Conservation (phyloP, 441 rosid genomes). For the Codiaeum variegatum region DNA sequence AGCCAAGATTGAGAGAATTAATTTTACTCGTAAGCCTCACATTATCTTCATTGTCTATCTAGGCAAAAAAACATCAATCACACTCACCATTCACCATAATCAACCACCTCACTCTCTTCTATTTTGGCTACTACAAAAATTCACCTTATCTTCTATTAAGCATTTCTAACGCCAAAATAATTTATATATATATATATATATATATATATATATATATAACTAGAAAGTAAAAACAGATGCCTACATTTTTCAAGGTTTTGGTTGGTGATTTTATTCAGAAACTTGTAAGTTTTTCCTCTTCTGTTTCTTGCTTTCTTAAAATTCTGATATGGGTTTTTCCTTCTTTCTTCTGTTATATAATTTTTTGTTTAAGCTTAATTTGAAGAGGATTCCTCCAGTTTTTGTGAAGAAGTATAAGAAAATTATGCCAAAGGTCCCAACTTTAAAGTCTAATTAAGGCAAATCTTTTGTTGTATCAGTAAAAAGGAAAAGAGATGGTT, state of each 20-base stretch:
- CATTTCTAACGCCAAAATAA: background rate
- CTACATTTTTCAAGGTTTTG: slow-evolving; percentile 17
- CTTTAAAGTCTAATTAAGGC: background rate
- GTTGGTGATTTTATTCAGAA: background rate
- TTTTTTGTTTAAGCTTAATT: background rate
- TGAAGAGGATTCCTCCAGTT: slow-evolving; percentile 8
- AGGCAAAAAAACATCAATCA: too few relatives aligned
- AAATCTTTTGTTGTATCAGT: background rate
- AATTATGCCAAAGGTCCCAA: background rate
- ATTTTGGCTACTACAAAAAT: background rate
- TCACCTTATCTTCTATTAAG: background rate
- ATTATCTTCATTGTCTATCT: too few relatives aligned
- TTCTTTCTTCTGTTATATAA: too few relatives aligned
- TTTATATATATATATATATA: background rate
- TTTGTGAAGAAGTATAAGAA: slow-evolving; percentile 3
- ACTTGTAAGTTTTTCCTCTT: background rate
- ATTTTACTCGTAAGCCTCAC: too few relatives aligned
- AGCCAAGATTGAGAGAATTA: too few relatives aligned
- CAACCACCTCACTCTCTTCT: too few relatives aligned
- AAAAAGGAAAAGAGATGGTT: background rate
- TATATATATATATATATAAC: background rate
- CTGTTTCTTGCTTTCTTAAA: background rate
- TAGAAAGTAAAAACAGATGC: background rate
- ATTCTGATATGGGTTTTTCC: background rate
- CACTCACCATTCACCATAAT: too few relatives aligned